These are phyloP conservation scores for Cucumis melo DNA, from an alignment of 306 rosid genomes.

Conservation along the genomic window DNA sequence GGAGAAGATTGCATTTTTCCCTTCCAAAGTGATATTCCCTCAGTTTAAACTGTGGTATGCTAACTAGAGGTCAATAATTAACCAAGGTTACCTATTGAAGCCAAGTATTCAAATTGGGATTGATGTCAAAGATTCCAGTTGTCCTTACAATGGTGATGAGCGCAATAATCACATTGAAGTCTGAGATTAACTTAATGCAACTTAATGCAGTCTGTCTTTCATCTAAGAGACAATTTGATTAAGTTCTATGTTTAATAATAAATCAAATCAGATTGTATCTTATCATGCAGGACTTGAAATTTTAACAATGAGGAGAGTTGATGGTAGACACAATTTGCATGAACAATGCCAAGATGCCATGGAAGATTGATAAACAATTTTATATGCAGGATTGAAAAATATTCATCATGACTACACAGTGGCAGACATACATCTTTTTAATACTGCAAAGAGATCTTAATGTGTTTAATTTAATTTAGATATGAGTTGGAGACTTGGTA, in stretches of 20 bases:
- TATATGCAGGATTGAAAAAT: neutral
- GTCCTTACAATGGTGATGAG: neutral
- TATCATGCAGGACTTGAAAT: neutral
- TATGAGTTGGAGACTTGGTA: neutral
- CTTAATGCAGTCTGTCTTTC: neutral
- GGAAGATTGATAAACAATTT: too few relatives aligned
- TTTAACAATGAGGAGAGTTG: neutral
- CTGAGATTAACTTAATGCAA: neutral
- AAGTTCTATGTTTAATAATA: neutral
- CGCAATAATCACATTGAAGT: neutral
- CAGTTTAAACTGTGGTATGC: neutral
- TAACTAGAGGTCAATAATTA: neutral
- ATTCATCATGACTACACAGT: neutral
- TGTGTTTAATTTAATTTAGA: too few relatives aligned
- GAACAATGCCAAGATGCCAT: neutral
- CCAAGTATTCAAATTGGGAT: neutral
- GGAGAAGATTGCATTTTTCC: neutral
- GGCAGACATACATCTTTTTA: neutral
- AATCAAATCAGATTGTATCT: neutral
- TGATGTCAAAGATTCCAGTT: neutral
- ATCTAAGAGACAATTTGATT: neutral
- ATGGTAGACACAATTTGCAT: neutral
- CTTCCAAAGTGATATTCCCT: neutral
- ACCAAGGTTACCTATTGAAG: neutral
- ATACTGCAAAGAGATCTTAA: too few relatives aligned